phyloP scores from a whole-genome alignment of 1,284 basidiomycete genomes.

The Inonotus hispidus region DNA sequence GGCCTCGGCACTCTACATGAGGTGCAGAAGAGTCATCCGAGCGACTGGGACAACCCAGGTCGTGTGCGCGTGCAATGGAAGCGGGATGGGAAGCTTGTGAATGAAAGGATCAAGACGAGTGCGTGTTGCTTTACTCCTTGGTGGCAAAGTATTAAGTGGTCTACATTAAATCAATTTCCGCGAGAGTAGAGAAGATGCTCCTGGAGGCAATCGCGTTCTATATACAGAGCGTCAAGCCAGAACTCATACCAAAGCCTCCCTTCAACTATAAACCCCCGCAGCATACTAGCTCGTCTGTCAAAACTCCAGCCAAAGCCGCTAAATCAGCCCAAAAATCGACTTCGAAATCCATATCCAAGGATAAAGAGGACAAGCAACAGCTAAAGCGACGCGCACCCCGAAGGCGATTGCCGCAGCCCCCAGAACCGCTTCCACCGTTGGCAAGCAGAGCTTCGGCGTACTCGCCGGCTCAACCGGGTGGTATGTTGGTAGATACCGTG shows the following conservation, averaged over 20 bases:
- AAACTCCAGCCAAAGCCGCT: background rate
- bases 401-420: conserved; percentile 44
- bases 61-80: conserved; percentile 89
- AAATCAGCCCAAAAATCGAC: conserved; percentile 17
- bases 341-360: conserved; percentile 28
- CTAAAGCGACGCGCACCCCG: conserved; percentile 30
- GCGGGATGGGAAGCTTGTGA: conserved; percentile 71
- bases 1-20: conserved; percentile 83
- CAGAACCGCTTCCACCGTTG: conserved; percentile 48
- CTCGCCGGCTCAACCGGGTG: conserved; percentile 67
- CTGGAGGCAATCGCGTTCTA: conserved; percentile 71
- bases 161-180: background rate
- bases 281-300: background rate
- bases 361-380: conserved; percentile 24
- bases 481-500: conserved; percentile 69
- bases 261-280: conserved; percentile 30
- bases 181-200: conserved; percentile 70
- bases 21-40: conserved; percentile 83
- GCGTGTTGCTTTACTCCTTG: conserved; percentile 30
- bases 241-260: conserved; percentile 60
- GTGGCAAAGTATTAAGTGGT: background rate
- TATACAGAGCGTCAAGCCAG: conserved; percentile 71
- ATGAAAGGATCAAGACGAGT: conserved; percentile 78
- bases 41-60: conserved; percentile 96
- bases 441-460: conserved; percentile 52